Evolutionary conservation across 805 yeast species (phyloP).

Genomic region (Ogataea trehaloabstinens): DNA sequence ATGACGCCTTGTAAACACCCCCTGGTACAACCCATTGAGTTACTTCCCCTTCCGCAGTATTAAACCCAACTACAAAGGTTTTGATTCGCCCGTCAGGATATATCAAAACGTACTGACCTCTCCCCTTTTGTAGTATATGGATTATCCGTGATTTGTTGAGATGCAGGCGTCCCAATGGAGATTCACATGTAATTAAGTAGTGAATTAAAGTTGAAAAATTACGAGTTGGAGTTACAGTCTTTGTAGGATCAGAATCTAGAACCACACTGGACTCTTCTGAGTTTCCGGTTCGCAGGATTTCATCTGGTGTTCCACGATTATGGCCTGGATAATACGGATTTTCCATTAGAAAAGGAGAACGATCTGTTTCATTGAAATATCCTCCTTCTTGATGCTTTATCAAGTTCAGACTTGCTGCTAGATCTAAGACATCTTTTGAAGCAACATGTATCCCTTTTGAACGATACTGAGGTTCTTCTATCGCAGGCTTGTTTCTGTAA

Average conservation of each 20-base stretch:
- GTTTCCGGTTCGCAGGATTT: slow-evolving; percentile 13
- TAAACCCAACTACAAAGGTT: slow-evolving; percentile 53
- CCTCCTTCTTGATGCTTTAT: slow-evolving; percentile 56
- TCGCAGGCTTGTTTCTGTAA: slow-evolving; percentile 10
- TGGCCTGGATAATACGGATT: slow-evolving; percentile 38
- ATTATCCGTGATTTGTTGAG: slow-evolving; percentile 50
- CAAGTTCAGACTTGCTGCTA: slow-evolving; percentile 37
- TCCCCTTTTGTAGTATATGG: slow-evolving; percentile 54
- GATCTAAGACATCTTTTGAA: slow-evolving; percentile 22
- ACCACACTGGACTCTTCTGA: slow-evolving; percentile 13
- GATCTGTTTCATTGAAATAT: slow-evolving; percentile 54
- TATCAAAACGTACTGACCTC: slow-evolving; percentile 53
- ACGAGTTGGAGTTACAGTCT: slow-evolving; percentile 30
- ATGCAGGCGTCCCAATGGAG: slow-evolving; percentile 52
- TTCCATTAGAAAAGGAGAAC: slow-evolving; percentile 43
- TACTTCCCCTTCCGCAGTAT: slow-evolving; percentile 44
- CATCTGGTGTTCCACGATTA: slow-evolving; percentile 16
- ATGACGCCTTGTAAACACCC: slow-evolving; percentile 56
- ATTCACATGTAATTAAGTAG: slow-evolving; percentile 49
- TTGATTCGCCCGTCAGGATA: slow-evolving; percentile 50
- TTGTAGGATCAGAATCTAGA: slow-evolving; percentile 13
- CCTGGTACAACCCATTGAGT: slow-evolving; percentile 67
- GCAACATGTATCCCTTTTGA: slow-evolving; percentile 14
- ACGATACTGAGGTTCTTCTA: slow-evolving; percentile 24
- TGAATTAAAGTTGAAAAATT: slow-evolving; percentile 51